Evolutionary conservation across 2,329 filamentous ascomycete species (phyloP), one percentile per base, ranked within the genome.

Genomic region (Arthroderma uncinatum): DNA sequence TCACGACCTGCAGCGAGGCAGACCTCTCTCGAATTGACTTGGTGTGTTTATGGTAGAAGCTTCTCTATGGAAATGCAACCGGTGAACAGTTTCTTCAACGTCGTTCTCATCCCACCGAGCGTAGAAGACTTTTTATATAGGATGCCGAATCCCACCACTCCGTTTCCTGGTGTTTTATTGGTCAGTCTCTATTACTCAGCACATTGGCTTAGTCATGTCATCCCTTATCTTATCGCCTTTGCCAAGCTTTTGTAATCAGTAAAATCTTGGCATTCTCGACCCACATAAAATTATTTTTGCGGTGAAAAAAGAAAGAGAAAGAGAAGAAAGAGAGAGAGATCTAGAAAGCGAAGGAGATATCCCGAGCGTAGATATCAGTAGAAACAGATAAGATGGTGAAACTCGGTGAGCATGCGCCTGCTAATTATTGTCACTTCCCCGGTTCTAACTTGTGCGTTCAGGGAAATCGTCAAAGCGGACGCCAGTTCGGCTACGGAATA

Each of bases 391-490:
- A 66, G 56, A 74, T 74, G 72, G 70, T 73, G 53, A 74, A 73
- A 57, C 62, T 73, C 48, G 71, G 71, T 74, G 67, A 64, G 66
- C 25, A 1, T 33, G 28, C 6, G 7, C 7, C 21, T n/a, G 10
- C 34, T 30, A 30, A 40, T 23, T 7, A 10, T 16, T 54, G 12
- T 30, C 14, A 6, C 1, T 28, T 25, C 3, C 1, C 8, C 19
- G 4, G 30, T 37, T 40, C 25, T 39, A 12, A 14, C 3, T 23
- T 47, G 28, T 52, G 21, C 14, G 21, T 60, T 8, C 66, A 95
- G 90, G 96, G 75, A 93, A 92, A 69, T 90, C 86, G 76, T 97
- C 92, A 57, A 98, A 98, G 82, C 86, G 93, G 73, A 83, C 82
- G 64, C 84, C 92, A 47, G 87, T 92, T 68, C 89, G 93, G 60